phyloP scores from a whole-genome alignment of 2,329 filamentous ascomycete genomes.

The Calcarisporium arbuscula region DNA sequence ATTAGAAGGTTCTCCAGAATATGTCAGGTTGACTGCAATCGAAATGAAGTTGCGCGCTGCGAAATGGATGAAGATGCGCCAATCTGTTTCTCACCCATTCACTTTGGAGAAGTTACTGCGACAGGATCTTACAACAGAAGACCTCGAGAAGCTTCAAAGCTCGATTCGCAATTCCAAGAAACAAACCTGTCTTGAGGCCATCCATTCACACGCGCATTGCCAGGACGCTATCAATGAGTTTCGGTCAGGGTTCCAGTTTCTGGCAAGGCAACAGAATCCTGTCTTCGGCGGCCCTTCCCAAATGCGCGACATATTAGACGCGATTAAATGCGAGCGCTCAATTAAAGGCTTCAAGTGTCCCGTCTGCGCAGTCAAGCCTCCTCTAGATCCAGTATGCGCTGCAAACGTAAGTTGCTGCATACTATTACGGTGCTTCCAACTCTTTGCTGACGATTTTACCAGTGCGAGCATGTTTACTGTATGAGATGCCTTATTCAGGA shows the following conservation, averaged over 20 bases:
- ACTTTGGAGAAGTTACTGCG: conserved; percentile 21
- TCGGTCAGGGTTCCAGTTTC: conserved; percentile 6
- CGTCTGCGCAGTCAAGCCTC: background rate
- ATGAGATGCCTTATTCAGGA: conserved; percentile 10
- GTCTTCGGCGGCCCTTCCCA: conserved; percentile 15
- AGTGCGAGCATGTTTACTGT: conserved; percentile 30
- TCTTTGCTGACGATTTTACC: conserved; percentile 10
- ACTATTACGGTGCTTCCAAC: background rate
- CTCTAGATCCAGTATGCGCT: background rate
- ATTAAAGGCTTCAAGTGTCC: conserved; percentile 3
- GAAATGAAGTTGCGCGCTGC: background rate
- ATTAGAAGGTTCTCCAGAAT: background rate
- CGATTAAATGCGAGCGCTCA: conserved; percentile 10
- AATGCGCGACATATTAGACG: conserved; percentile 10
- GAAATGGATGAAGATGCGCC: conserved; percentile 9
- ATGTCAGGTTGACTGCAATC: background rate
- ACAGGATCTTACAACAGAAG: background rate
- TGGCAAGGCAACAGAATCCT: conserved; percentile 2
- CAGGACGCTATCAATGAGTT: conserved; percentile 7
- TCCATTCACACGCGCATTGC: too few species aligned
- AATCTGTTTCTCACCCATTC: conserved; percentile 21
- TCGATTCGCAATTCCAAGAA: too few species aligned
- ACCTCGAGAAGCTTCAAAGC: conserved; percentile 7
- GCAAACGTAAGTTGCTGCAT: conserved; percentile 6
- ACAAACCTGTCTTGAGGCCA: too few species aligned